Percentiles rank a stretch among this genome's conserved stretches.
phyloP scores from a whole-genome alignment of 2,329 filamentous ascomycete species.

The Septoria linicola region DNA sequence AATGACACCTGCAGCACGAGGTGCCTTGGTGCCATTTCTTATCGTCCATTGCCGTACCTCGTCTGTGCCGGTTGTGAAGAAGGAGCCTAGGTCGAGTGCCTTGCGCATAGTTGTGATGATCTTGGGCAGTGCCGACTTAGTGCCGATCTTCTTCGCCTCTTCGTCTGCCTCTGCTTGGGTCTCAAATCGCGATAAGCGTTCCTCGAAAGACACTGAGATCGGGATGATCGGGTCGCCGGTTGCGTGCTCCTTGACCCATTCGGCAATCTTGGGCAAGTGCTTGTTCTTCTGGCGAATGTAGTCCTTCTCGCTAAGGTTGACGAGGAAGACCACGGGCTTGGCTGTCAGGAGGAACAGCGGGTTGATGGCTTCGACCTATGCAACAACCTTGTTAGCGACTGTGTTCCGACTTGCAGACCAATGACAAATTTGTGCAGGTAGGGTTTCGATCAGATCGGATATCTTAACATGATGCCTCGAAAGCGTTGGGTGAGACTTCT shows the following conservation, averaged over 20 bases:
- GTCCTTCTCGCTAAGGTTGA: conserved; percentile 96
- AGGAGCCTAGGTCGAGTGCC: conserved; percentile 82
- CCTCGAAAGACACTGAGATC: conserved; percentile 89
- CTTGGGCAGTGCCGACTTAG: conserved; percentile 88
- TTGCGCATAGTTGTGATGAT: conserved; percentile 91
- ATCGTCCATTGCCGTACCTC: conserved; percentile 99
- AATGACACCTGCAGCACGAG: conserved; percentile 94
- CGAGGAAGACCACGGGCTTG: conserved; percentile 94
- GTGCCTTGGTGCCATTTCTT: conserved; percentile 93
- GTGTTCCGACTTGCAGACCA: background rate
- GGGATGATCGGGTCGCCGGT: conserved; percentile 87
- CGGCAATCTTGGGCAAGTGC: conserved; percentile 86
- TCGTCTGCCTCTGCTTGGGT: conserved; percentile 73
- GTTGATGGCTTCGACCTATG: conserved; percentile 94
- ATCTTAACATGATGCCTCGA: conserved; percentile 86
- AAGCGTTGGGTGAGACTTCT: conserved; percentile 76
- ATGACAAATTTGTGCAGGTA: background rate
- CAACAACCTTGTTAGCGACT: conserved; percentile 9
- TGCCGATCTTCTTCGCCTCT: conserved; percentile 84
- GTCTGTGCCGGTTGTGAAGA: conserved; percentile 95
- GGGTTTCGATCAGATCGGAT: conserved; percentile 47
- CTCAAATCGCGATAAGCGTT: conserved; percentile 79
- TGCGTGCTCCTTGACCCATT: conserved; percentile 93
- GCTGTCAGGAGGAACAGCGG: conserved; percentile 91
- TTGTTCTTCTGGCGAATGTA: conserved; percentile 99